A percentile compares a stretch with the other conserved stretches of the same genome.
phyloP scores from a whole-genome alignment of 2,329 filamentous ascomycete species.

The Fonsecaea multimorphosa region DNA sequence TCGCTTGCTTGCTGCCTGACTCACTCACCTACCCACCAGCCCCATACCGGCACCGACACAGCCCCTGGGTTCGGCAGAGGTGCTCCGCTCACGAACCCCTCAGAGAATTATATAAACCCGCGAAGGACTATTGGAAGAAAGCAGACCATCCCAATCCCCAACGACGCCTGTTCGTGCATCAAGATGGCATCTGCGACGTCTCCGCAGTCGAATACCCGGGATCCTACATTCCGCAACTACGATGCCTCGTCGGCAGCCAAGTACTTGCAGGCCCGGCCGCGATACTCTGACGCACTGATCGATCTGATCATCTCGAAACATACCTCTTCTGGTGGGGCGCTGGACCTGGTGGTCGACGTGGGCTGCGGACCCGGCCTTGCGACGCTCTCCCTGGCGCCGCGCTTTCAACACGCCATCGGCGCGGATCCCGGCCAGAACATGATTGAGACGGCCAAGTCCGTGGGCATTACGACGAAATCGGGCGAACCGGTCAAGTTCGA shows the following conservation, averaged over 20 bases:
- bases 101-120: too few species aligned
- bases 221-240: slow-evolving; percentile 57
- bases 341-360: slow-evolving; percentile 58
- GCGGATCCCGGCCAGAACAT: slow-evolving; percentile 61
- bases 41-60: too few species aligned
- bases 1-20: too few species aligned
- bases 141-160: too few species aligned
- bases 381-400: slow-evolving; percentile 52
- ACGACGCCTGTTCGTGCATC: not conserved
- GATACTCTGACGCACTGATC: slow-evolving; percentile 58
- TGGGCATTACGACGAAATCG: slow-evolving; percentile 43
- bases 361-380: slow-evolving; percentile 64
- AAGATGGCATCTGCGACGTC: slow-evolving; percentile 17
- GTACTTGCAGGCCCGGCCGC: slow-evolving; percentile 53
- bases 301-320: slow-evolving; percentile 56
- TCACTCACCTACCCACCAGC: too few species aligned
- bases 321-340: slow-evolving; percentile 51
- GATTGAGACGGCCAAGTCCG: slow-evolving; percentile 55
- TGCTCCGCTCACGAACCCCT: too few species aligned
- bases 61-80: too few species aligned
- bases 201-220: slow-evolving; percentile 28
- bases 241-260: slow-evolving; percentile 50
- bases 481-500: slow-evolving; percentile 50
- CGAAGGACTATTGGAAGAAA: too few species aligned
- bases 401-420: slow-evolving; percentile 57